Evolutionary conservation across 1,284 basidiomycete species (phyloP).

Genomic region (Gastroboletus turbinatus): DNA sequence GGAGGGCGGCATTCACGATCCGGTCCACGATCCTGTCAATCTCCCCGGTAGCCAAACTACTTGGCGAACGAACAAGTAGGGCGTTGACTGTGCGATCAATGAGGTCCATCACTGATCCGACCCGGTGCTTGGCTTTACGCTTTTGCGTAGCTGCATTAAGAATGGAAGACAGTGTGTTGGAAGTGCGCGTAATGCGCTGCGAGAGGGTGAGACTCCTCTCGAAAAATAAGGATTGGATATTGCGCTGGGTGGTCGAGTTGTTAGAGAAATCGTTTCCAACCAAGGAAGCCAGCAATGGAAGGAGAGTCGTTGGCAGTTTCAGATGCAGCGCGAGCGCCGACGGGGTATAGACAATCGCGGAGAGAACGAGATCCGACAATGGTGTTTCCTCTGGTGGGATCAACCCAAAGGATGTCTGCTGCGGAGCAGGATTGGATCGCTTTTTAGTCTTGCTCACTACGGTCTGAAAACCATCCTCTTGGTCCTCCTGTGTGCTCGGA

Average conservation of each 20-base stretch:
- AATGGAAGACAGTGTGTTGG: slow-evolving; percentile 52
- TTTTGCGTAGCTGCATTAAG: slow-evolving; percentile 46
- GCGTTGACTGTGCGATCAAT: slow-evolving; percentile 64
- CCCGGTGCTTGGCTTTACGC: slow-evolving; percentile 51
- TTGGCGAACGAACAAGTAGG: slow-evolving; percentile 51
- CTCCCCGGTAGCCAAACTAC: slow-evolving; percentile 57
- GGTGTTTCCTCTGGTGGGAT: slow-evolving; percentile 51
- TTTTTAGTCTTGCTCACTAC: slow-evolving; percentile 50
- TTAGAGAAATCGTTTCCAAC: slow-evolving; percentile 84
- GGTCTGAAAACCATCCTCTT: slow-evolving; percentile 60
- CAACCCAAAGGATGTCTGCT: slow-evolving; percentile 43
- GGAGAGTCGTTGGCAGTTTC: slow-evolving; percentile 65
- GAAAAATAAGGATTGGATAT: slow-evolving; percentile 67
- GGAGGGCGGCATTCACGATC: slow-evolving; percentile 69
- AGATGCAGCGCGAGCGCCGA: slow-evolving; percentile 62
- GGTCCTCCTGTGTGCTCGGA: slow-evolving; percentile 30
- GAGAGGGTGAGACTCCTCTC: slow-evolving; percentile 52
- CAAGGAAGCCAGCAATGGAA: slow-evolving; percentile 83
- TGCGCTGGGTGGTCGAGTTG: slow-evolving; percentile 44
- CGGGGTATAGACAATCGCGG: slow-evolving; percentile 66
- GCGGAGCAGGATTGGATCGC: slow-evolving; percentile 35
- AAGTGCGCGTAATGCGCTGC: slow-evolving; percentile 61
- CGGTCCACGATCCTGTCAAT: slow-evolving; percentile 62
- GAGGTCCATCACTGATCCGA: slow-evolving; percentile 71
- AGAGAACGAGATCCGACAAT: slow-evolving; percentile 44